A percentile compares a stretch with the other conserved stretches of the same genome.
phyloP scores from a whole-genome alignment of 2,329 filamentous ascomycete species.

The Fusarium buxicola region DNA sequence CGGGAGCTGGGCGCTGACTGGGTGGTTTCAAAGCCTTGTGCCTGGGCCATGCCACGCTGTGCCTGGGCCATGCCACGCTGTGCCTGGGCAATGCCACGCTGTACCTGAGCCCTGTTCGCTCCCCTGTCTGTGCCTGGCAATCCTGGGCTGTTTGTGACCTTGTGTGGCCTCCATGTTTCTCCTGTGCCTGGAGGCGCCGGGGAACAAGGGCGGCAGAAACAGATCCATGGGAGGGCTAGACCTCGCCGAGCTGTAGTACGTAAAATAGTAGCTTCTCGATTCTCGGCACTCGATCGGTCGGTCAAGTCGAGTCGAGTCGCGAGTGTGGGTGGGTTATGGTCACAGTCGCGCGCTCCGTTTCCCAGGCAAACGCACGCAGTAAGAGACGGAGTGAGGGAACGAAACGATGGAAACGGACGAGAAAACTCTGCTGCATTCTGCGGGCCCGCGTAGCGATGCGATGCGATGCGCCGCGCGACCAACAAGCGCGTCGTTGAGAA shows the following conservation, averaged over 20 bases:
- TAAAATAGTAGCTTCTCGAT: background rate
- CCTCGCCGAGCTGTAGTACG: background rate
- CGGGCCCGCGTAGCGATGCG: conserved; percentile 17
- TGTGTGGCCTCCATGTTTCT: conserved; percentile 12
- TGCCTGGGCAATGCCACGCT: conserved; percentile 31
- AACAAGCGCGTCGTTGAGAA: conserved; percentile 6
- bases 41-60: conserved; percentile 32
- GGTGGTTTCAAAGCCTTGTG: conserved; percentile 25
- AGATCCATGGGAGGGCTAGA: background rate
- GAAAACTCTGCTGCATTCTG: conserved; percentile 40
- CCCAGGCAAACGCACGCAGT: conserved; percentile 10
- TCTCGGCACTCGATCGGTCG: conserved; percentile 12
- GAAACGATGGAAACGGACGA: conserved; percentile 33
- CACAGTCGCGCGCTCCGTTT: conserved; percentile 29
- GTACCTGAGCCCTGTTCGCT: conserved; percentile 24
- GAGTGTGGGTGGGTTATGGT: conserved; percentile 32
- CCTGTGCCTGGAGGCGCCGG: background rate
- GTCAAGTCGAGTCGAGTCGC: conserved; percentile 13
- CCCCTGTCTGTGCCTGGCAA: conserved; percentile 35
- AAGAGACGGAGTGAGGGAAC: conserved; percentile 12
- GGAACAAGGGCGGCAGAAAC: background rate
- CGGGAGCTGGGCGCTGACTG: conserved; percentile 28
- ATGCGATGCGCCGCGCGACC: conserved; percentile 29
- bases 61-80: conserved; percentile 26
- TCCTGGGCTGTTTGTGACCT: conserved; percentile 9